phyloP scores from a whole-genome alignment of 495 filamentous ascomycete genomes.

The Astrocystis sublimbata region DNA sequence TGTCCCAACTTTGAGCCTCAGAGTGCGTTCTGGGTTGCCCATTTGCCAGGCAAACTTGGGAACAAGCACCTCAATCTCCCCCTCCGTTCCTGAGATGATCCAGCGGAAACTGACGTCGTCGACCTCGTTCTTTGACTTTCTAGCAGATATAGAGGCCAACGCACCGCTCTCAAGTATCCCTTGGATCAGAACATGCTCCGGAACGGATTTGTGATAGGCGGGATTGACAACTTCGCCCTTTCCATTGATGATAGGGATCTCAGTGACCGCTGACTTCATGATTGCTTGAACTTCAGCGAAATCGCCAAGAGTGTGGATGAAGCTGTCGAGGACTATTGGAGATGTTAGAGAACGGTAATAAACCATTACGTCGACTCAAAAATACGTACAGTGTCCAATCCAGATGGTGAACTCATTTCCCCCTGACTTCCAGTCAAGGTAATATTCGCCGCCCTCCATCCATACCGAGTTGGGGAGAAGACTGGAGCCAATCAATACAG shows the following conservation, averaged over 20 bases:
- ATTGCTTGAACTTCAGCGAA: conserved; percentile 32
- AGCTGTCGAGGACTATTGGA: conserved; percentile 30
- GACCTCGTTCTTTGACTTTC: conserved; percentile 31
- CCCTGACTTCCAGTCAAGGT: conserved; percentile 31
- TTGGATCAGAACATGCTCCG: conserved; percentile 48
- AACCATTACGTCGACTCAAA: not conserved
- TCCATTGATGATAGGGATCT: not conserved
- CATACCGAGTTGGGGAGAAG: conserved; percentile 12
- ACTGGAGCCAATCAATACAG: conserved; percentile 8
- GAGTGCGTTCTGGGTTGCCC: not conserved
- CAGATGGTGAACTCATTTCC: conserved; percentile 29
- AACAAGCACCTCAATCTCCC: conserved; percentile 43
- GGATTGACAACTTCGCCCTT: not conserved
- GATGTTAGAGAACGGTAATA: not conserved
- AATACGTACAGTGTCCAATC: conserved; percentile 35
- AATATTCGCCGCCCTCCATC: conserved; percentile 24
- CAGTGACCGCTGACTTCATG: conserved; percentile 32
- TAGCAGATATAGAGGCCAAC: conserved; percentile 38
- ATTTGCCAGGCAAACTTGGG: conserved; percentile 9
- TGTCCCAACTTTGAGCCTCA: not conserved
- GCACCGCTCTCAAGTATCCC: conserved; percentile 41
- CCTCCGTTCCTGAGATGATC: conserved; percentile 49
- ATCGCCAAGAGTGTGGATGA: conserved; percentile 42
- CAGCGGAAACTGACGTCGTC: conserved; percentile 37
- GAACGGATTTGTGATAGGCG: conserved; percentile 11